phyloP scores from a whole-genome alignment of 1,284 basidiomycete genomes.

The Chalciporus sp. region DNA sequence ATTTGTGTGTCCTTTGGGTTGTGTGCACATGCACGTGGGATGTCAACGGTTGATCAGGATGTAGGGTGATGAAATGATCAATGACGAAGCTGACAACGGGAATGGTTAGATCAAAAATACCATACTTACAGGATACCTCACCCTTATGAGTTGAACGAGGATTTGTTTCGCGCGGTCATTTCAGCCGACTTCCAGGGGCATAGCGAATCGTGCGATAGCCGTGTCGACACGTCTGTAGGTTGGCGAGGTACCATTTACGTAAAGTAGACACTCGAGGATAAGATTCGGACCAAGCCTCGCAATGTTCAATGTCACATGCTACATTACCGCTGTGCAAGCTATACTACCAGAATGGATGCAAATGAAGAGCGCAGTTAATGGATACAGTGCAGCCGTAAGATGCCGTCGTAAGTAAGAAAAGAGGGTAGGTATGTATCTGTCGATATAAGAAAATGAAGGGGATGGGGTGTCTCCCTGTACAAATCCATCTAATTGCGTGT shows the following conservation, averaged over 20 bases:
- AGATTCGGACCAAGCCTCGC: not conserved
- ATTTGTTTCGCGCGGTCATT: slow-evolving; percentile 33
- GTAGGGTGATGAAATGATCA: not conserved
- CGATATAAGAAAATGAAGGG: not conserved
- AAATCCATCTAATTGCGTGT: slow-evolving; percentile 18
- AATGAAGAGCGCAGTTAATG: slow-evolving; percentile 6
- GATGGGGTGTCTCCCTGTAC: not conserved
- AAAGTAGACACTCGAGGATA: slow-evolving; percentile 3
- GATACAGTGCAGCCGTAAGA: slow-evolving; percentile 30
- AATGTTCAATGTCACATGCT: slow-evolving; percentile 15
- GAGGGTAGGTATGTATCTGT: not conserved
- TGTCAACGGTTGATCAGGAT: slow-evolving; percentile 11
- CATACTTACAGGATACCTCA: slow-evolving; percentile 3
- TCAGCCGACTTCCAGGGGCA: slow-evolving; percentile 9
- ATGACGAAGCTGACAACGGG: not conserved
- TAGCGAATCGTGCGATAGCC: not conserved
- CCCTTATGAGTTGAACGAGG: not conserved
- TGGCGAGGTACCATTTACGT: slow-evolving; percentile 12
- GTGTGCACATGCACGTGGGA: slow-evolving; percentile 31
- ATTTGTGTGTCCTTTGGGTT: slow-evolving; percentile 19
- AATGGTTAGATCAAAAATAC: not conserved
- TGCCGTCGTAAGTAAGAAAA: slow-evolving; percentile 1
- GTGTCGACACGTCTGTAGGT: not conserved
- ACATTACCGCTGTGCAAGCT: slow-evolving; percentile 25
- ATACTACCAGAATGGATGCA: slow-evolving; percentile 14